phyloP scores from a whole-genome alignment of 352 stramenopile genomes.

The Discostella stelligera region DNA sequence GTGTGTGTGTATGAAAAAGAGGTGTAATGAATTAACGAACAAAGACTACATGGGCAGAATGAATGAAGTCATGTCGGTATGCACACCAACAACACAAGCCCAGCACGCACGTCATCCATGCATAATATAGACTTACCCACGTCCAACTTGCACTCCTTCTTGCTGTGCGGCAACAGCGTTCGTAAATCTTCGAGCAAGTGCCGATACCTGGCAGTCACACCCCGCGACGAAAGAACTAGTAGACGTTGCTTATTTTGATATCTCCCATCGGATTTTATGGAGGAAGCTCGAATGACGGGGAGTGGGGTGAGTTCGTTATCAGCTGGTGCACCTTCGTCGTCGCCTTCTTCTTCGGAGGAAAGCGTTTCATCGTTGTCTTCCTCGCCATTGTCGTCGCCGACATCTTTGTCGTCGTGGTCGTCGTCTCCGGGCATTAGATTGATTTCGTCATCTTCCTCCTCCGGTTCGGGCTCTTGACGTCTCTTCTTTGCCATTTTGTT shows the following conservation, averaged over 20 bases:
- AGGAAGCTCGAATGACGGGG: constrained; percentile 12
- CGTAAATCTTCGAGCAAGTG: constrained; percentile 98
- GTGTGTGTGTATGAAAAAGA: neutral
- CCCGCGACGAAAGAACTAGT: constrained; percentile 71
- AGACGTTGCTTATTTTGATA: constrained; percentile 83
- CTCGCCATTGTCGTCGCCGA: constrained; percentile 16
- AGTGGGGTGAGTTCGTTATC: constrained; percentile 14
- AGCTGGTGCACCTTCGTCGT: constrained; percentile 4
- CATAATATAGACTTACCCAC: constrained; percentile 82
- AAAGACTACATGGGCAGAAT: no score
- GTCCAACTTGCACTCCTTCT: constrained; percentile 99
- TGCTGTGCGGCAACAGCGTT: constrained; percentile 97
- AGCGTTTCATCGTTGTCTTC: constrained; percentile 17
- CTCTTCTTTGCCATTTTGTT: constrained; percentile 41
- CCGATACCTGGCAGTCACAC: constrained; percentile 89
- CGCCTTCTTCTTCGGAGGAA: constrained; percentile 11
- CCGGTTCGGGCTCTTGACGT: constrained; percentile 22
- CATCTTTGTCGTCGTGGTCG: constrained; percentile 29
- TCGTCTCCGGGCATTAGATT: constrained; percentile 27
- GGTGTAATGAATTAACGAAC: neutral
- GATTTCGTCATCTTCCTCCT: constrained; percentile 20
- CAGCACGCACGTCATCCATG: constrained; percentile 53
- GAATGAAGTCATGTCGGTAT: neutral
- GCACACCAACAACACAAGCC: neutral
- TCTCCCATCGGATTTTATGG: constrained; percentile 52